Conservation (phyloP, 2,329 filamentous ascomycete genomes). For the Amesomyces nigricolor region DNA sequence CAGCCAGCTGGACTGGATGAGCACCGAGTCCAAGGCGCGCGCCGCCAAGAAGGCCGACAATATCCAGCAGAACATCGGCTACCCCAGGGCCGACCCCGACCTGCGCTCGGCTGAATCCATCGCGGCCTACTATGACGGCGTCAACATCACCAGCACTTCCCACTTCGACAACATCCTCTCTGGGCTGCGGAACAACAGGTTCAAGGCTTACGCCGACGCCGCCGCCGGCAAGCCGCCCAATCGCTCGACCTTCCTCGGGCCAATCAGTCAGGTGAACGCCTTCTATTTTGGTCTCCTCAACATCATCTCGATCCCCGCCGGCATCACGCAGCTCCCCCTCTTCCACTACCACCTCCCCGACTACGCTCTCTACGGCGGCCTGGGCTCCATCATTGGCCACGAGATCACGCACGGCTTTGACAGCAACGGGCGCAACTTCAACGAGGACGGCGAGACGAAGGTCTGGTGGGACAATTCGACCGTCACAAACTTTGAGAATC, state of each 20-base stretch:
- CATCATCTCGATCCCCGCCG: slow-evolving; percentile 63
- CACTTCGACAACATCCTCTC: slow-evolving; percentile 56
- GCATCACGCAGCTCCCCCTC: slow-evolving; percentile 63
- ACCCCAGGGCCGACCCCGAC: slow-evolving; percentile 28
- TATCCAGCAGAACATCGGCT: slow-evolving; percentile 64
- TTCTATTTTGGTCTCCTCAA: slow-evolving; percentile 62
- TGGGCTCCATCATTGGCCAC: slow-evolving; percentile 31
- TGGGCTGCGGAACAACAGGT: neutral
- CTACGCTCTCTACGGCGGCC: slow-evolving; percentile 64
- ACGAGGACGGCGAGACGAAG: slow-evolving; percentile 58
- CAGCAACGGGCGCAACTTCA: slow-evolving; percentile 57
- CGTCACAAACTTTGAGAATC: slow-evolving; percentile 51
- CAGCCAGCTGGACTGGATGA: slow-evolving; percentile 58
- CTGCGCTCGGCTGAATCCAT: slow-evolving; percentile 51
- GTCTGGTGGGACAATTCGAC: slow-evolving; percentile 63
- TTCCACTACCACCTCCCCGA: slow-evolving; percentile 58
- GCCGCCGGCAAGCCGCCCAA: slow-evolving; percentile 50
- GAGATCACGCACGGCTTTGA: slow-evolving; percentile 60
- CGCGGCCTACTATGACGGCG: slow-evolving; percentile 48
- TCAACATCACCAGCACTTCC: slow-evolving; percentile 30
- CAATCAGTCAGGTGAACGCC: slow-evolving; percentile 41
- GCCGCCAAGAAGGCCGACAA: slow-evolving; percentile 61
- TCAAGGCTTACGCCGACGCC: slow-evolving; percentile 39
- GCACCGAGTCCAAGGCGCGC: slow-evolving; percentile 51
- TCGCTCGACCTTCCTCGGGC: slow-evolving; percentile 23